Conservation (phyloP, 1,139 yeast species). For the Nadsonia starkeyi-henricii region DNA sequence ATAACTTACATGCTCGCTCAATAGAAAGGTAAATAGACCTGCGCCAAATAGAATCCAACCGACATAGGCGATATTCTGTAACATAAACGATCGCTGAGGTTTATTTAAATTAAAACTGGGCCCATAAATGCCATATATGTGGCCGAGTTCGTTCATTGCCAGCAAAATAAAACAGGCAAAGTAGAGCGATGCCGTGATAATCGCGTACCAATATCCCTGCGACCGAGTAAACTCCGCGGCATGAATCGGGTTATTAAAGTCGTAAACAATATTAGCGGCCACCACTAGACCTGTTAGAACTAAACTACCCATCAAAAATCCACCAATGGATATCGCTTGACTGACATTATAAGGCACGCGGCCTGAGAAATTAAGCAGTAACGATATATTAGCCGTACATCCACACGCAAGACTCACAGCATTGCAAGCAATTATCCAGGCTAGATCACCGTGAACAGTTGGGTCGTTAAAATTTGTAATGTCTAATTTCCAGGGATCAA, state of each 20-base stretch:
- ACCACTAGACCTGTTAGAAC: conserved; percentile 38
- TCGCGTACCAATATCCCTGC: conserved; percentile 70
- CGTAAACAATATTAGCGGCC: conserved; percentile 20
- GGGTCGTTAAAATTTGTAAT: conserved; percentile 16
- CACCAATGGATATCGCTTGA: conserved; percentile 44
- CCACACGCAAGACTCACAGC: conserved; percentile 51
- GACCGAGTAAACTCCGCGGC: conserved; percentile 20
- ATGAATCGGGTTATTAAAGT: conserved; percentile 5
- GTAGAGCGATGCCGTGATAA: conserved; percentile 48
- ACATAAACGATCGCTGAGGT: conserved; percentile 58
- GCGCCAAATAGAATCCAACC: conserved; percentile 64
- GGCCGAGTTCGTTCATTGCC: conserved; percentile 48
- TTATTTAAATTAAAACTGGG: conserved; percentile 52
- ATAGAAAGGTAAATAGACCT: conserved; percentile 34
- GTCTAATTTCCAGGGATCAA: conserved; percentile 49
- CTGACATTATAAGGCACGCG: conserved; percentile 41
- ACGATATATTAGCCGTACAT: conserved; percentile 46
- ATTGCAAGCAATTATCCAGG: conserved; percentile 40
- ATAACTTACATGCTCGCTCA: conserved; percentile 28
- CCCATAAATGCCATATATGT: conserved; percentile 42
- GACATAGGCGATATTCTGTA: conserved; percentile 49
- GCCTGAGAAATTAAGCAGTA: conserved; percentile 53
- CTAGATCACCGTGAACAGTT: conserved; percentile 22
- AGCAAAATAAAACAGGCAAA: conserved; percentile 40
- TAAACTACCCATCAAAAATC: conserved; percentile 47